phyloP scores from a whole-genome alignment of 441 rosid species.

The Euphorbia schlechtendalii region DNA sequence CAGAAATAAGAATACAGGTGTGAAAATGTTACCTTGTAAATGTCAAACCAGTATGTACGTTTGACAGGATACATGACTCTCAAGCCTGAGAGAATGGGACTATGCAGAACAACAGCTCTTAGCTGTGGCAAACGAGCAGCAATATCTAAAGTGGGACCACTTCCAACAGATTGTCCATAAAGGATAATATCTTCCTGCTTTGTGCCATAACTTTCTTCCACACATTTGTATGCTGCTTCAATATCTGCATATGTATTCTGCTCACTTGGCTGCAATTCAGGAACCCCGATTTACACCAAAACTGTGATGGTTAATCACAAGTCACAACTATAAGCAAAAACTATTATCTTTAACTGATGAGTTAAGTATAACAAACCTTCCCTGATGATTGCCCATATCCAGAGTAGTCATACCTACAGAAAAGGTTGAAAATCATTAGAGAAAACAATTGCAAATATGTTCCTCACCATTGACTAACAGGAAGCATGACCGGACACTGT shows the following conservation, averaged over 20 bases:
- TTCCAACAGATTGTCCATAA: slow-evolving; percentile 94
- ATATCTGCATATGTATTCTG: slow-evolving; percentile 90
- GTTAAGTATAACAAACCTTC: slow-evolving; percentile 49
- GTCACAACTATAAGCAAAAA: neutral
- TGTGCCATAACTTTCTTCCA: slow-evolving; percentile 79
- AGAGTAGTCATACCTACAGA: slow-evolving; percentile 76
- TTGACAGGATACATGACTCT: slow-evolving; percentile 96
- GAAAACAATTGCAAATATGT: neutral
- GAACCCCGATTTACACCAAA: slow-evolving; percentile 22
- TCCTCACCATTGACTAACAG: slow-evolving; percentile 1
- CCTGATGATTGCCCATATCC: slow-evolving; percentile 90
- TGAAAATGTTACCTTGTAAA: slow-evolving; percentile 61
- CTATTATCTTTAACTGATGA: neutral
- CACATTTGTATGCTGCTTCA: slow-evolving; percentile 88
- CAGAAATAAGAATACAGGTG: neutral
- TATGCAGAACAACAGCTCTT: slow-evolving; percentile 86
- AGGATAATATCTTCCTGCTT: slow-evolving; percentile 89
- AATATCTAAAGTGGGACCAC: slow-evolving; percentile 93
- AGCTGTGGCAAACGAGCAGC: slow-evolving; percentile 69
- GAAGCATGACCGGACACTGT: slow-evolving; percentile 6
- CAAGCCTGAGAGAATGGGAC: slow-evolving; percentile 92
- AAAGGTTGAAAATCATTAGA: slow-evolving; percentile 16
- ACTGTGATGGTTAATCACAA: neutral
- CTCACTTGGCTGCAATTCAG: slow-evolving; percentile 76
- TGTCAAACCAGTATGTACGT: slow-evolving; percentile 94